Base-by-base conservation (phyloP, 495 filamentous ascomycete genomes). In the Barbatosphaeria neglecta region DNA sequence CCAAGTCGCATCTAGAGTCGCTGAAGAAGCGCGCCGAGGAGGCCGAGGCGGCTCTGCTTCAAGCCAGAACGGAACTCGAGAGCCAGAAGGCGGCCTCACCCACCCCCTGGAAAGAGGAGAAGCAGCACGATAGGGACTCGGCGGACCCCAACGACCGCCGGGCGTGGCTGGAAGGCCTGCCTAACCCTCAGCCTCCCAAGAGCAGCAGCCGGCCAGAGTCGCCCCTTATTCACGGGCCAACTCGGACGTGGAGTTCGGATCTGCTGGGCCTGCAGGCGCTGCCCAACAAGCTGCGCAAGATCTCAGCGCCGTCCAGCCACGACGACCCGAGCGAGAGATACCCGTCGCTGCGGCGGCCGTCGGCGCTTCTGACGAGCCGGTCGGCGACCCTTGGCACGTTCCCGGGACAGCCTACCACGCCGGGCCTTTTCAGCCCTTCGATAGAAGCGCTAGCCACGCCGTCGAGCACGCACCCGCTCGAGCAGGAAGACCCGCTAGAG, bases 61-160 rank as follows among this genome's bases (percentile, higher is more conserved):
- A 80, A 37, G 65, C 79, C 1, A 60, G 56, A 18, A 48, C 61
- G 23, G 69, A 72, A 1, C 59, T 67, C 9, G 63, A 70, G 38
- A 71, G 64, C 48, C 59, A 70, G 42, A 73, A 77, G 49, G 73
- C n/a, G n/a, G n/a, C n/a, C n/a, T n/a, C n/a, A n/a, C n/a, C n/a
- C n/a, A n/a, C 75, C 45, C 70, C 83, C n/a, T 72, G 83, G 48
- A 75, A 79, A 45, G 78, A 77, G 41, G 86, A 90, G 56, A 79
- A 83, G 54, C 59, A 74, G 4, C 65, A 75, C 11, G 76, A 82
- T 20, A 74, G 76, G 58, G 55, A 72, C 16, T 77, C 78, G 38
- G 74, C 76, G 35, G 55, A 85, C 0, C 80, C 84, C 40, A 84
- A 90, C 46, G 88, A 93, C 55, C 80, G 78, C 46, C 64, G 69